Evolutionary conservation across 2,329 filamentous ascomycete species (phyloP).

Genomic region (Myotisia sp.): DNA sequence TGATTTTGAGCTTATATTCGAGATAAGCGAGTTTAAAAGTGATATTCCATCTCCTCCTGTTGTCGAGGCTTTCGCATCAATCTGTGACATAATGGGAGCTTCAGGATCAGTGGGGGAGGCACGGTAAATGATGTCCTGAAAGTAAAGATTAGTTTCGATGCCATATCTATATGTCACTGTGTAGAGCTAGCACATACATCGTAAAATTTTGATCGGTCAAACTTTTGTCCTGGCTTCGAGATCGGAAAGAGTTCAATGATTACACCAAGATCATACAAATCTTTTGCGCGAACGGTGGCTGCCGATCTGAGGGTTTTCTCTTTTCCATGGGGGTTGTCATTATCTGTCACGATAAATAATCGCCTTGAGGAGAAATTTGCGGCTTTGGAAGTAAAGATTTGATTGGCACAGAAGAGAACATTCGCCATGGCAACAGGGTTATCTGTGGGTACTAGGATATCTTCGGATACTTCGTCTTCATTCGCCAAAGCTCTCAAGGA

Average conservation of each 20-base stretch:
- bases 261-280: conserved; percentile 86
- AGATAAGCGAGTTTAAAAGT: conserved; percentile 64
- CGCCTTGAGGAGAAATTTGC: conserved; percentile 86
- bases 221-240: conserved; percentile 52
- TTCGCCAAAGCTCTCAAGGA: conserved; percentile 60
- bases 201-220: conserved; percentile 78
- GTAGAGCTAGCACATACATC: conserved; percentile 45
- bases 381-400: conserved; percentile 88
- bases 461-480: conserved; percentile 53
- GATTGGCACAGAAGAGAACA: conserved; percentile 85
- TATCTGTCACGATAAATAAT: conserved; percentile 91
- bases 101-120: conserved; percentile 56
- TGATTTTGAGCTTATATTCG: conserved; percentile 82
- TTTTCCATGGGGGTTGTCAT: conserved; percentile 66
- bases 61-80: conserved; percentile 39
- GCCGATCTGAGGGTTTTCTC: conserved; percentile 60
- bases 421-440: conserved; percentile 70
- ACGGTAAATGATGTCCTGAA: conserved; percentile 86
- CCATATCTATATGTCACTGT: background rate
- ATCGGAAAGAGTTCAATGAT: conserved; percentile 89
- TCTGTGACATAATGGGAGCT: conserved; percentile 41
- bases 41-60: conserved; percentile 63
- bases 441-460: conserved; percentile 53
- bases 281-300: conserved; percentile 77
- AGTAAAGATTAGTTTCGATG: conserved; percentile 14